Percentiles rank a stretch among this genome's conserved stretches.
Conservation (phyloP, 2,329 filamentous ascomycete species). For the Aotearoamyces nothofagi region DNA sequence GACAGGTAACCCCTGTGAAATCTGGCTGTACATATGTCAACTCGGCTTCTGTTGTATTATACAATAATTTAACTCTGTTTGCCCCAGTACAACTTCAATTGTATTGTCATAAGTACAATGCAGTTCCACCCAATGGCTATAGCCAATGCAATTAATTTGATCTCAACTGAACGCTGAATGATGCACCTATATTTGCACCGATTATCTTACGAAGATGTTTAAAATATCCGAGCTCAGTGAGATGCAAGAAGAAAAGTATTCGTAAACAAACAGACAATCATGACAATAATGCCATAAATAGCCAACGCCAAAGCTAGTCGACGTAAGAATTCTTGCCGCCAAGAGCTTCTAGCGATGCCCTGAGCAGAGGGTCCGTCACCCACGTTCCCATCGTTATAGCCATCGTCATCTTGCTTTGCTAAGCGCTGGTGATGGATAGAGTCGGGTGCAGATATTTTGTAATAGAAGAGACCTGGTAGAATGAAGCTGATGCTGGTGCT, state of each 20-base stretch:
- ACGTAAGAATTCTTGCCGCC: constrained; percentile 46
- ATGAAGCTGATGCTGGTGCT: constrained; percentile 96
- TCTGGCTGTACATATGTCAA: no score
- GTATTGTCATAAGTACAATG: no score
- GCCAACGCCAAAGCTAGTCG: constrained; percentile 61
- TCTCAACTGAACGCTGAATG: no score
- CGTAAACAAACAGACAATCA: constrained; percentile 74
- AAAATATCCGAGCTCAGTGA: constrained; percentile 1
- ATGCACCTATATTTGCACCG: no score
- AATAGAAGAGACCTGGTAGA: constrained; percentile 90
- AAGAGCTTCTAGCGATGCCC: constrained; percentile 28
- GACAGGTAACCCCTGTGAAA: no score
- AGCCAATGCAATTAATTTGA: no score
- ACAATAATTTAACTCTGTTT: no score
- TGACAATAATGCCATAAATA: constrained; percentile 73
- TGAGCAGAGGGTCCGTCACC: constrained; percentile 23
- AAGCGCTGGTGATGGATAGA: constrained; percentile 75
- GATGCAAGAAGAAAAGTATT: constrained; percentile 61
- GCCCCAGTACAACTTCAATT: no score
- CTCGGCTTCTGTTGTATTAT: no score
- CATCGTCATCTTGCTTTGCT: constrained; percentile 80
- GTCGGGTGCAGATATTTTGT: constrained; percentile 89
- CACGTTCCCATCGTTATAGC: constrained; percentile 40
- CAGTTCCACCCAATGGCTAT: no score
- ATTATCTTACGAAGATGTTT: constrained; percentile 1